Evolutionary conservation across 306 rosid species (phyloP), one percentile per base, ranked within the genome.

Genomic region (Carpinus fangiana): DNA sequence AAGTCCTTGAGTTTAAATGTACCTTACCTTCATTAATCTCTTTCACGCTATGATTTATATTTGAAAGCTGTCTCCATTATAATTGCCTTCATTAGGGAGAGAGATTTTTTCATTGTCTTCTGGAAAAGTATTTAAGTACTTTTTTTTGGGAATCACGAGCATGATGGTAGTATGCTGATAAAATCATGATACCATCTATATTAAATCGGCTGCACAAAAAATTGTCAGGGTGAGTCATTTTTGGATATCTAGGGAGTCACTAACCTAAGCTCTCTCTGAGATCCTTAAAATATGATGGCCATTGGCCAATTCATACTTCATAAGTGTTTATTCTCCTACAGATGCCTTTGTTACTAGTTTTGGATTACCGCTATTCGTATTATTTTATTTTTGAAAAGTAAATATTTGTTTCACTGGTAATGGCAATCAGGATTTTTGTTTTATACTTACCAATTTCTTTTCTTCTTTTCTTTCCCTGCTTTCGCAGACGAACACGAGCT

Each of bases 401-500:
- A 46, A 12, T 82, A 66, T 66, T 43, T 23, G 43, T 51, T 76
- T 13, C 14, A 67, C 51, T 21, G 18, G 45, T 67, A 50, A 23
- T 64, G 34, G 36, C 46, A 10, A 48, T 69, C 11, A 31, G 52
- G 54, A 64, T 52, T 75, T 34, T 46, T 55, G 21, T 65, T 54
- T 50, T 1, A 50, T 18, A 5, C 8, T 53, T 16, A 5, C 6
- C 3, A 14, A 48, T 11, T 28, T 48, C 73, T 36, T 48, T 73
- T 36, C 38, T 56, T 11, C 5, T n/a, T 38, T 38, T 28, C 0
- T 67, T 79, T 51, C 72, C 59, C 38, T 76, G 73, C 60, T 46
- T 57, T 64, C 51, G 70, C 86, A 93, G 98, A 53, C 96, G 97
- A 60, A 90, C 93, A 1, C 97, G 98, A 60, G 87, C 78, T 21